These are phyloP conservation scores for Penicillium sp. DNA, from an alignment of 2,329 filamentous ascomycete species.

Conservation along the genomic window DNA sequence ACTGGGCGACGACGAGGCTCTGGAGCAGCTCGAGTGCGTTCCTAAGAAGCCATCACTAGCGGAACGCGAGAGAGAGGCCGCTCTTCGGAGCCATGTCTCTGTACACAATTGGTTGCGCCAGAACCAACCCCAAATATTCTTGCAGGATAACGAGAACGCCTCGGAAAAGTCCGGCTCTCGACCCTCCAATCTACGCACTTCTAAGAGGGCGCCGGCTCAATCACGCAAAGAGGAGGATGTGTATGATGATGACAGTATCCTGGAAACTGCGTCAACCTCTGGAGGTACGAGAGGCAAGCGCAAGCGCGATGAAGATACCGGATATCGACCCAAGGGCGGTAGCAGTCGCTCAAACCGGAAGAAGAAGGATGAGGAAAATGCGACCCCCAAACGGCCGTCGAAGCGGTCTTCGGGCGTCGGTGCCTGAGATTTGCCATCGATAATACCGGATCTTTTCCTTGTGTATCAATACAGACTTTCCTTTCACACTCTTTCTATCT, in stretches of 20 bases:
- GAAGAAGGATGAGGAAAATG: slow-evolving; percentile 37
- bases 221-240: slow-evolving; percentile 36
- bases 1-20: slow-evolving; percentile 38
- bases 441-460: too few relatives aligned
- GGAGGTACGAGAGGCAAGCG: slow-evolving; percentile 42
- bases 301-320: slow-evolving; percentile 42
- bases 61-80: slow-evolving; percentile 49
- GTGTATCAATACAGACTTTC: too few relatives aligned
- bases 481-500: too few relatives aligned
- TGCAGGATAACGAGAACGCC: slow-evolving; percentile 57
- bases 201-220: slow-evolving; percentile 35
- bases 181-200: slow-evolving; percentile 34
- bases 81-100: slow-evolving; percentile 69
- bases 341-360: slow-evolving; percentile 34
- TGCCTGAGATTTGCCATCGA: too few relatives aligned
- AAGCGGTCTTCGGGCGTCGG: too few relatives aligned
- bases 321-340: slow-evolving; percentile 42
- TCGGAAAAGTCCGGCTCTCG: slow-evolving; percentile 37
- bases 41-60: slow-evolving; percentile 37
- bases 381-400: too few relatives aligned
- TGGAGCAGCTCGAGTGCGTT: slow-evolving; percentile 43
- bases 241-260: slow-evolving; percentile 39
- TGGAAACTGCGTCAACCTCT: too few relatives aligned
- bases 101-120: slow-evolving; percentile 93
- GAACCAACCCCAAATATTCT: slow-evolving; percentile 72